Evolutionary conservation across 257 asterid genomes (phyloP).

Genomic region (Salvia rosmarinus): DNA sequence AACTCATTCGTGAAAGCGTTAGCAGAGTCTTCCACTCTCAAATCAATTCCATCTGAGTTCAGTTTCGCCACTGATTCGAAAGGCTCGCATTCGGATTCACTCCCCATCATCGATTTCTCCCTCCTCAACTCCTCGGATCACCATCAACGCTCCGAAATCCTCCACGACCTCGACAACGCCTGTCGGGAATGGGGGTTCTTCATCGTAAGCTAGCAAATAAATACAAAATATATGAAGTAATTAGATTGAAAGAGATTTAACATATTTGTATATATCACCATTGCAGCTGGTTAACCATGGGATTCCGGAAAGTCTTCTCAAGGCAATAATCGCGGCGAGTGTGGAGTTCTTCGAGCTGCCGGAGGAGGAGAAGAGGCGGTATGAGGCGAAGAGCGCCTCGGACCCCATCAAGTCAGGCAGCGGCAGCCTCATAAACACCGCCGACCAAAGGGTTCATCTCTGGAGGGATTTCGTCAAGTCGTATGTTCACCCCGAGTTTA

Average conservation of each 20-base stretch:
- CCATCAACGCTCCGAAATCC: conserved; percentile 34
- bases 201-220: neutral
- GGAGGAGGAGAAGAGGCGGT: conserved; percentile 11
- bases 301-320: neutral
- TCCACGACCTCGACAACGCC: conserved; percentile 40
- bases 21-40: conserved; percentile 24
- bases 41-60: conserved; percentile 37
- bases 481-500: conserved; percentile 5
- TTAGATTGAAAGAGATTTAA: too few species aligned
- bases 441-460: neutral
- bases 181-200: conserved; percentile 60
- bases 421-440: conserved; percentile 3
- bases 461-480: conserved; percentile 21
- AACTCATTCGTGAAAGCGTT: conserved; percentile 33
- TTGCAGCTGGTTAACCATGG: conserved; percentile 20
- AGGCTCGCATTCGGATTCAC: conserved; percentile 34
- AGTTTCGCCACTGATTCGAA: conserved; percentile 19
- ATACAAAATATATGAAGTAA: too few species aligned
- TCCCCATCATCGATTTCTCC: conserved; percentile 52
- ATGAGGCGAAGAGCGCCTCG: neutral
- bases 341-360: conserved; percentile 20
- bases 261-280: neutral
- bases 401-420: conserved; percentile 17
- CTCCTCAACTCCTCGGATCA: conserved; percentile 34
- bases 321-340: neutral